These are phyloP conservation scores for Nicotiana attenuata DNA, from an alignment of 257 asterid genomes.

Conservation along the genomic window DNA sequence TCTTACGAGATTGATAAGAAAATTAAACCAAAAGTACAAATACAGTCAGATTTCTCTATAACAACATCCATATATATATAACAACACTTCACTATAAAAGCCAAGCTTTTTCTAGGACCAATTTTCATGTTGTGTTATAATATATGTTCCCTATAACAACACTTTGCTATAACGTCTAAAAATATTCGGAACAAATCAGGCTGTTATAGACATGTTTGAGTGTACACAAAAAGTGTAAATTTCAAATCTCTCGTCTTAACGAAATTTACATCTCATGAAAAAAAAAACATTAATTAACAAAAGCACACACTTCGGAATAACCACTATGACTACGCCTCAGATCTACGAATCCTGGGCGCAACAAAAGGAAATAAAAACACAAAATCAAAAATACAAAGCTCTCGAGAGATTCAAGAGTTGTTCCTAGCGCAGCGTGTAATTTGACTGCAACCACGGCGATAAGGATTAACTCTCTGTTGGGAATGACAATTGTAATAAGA, in stretches of 20 bases:
- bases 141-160: too few relatives aligned
- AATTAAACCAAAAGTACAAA: too few relatives aligned
- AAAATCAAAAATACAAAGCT: too few relatives aligned
- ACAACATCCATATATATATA: too few relatives aligned
- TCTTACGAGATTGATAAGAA: too few relatives aligned
- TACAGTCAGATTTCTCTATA: too few relatives aligned
- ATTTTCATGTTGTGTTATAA: too few relatives aligned
- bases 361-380: background rate
- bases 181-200: too few relatives aligned
- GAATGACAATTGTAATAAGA: slow-evolving; percentile 20
- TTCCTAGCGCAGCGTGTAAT: slow-evolving; percentile 18
- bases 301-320: background rate
- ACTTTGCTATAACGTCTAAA: too few relatives aligned
- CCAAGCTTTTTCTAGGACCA: too few relatives aligned
- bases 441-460: slow-evolving; percentile 11
- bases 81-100: too few relatives aligned
- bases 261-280: background rate
- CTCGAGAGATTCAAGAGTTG: background rate
- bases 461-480: slow-evolving; percentile 8
- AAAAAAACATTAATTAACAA: background rate
- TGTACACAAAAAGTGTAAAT: background rate
- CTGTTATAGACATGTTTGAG: too few relatives aligned
- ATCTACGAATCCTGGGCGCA: background rate
- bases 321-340: background rate
- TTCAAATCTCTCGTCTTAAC: background rate